These are phyloP conservation scores for Cetraspora pellucida DNA, from an alignment of 192 early-diverging fungal species.

Conservation along the genomic window DNA sequence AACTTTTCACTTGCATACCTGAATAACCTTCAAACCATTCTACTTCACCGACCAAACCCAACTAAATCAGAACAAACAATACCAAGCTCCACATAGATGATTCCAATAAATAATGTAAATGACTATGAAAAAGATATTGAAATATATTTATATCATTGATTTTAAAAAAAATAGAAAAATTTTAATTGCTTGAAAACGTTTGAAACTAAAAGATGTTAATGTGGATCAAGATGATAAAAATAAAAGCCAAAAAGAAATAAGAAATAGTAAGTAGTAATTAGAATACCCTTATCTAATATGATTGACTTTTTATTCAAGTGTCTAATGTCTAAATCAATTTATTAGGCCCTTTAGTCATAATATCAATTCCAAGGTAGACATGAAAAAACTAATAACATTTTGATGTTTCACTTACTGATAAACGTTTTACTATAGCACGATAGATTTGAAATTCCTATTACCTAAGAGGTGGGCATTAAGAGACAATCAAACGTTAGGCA, in stretches of 20 bases:
- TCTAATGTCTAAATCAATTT: too few species aligned
- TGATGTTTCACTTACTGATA: not conserved
- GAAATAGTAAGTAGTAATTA: too few species aligned
- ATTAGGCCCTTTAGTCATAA: too few species aligned
- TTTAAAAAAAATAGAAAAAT: not conserved
- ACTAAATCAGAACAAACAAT: not conserved
- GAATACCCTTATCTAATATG: too few species aligned
- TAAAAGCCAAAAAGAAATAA: too few species aligned
- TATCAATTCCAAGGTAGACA: not conserved
- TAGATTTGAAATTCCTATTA: not conserved
- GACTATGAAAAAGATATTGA: too few species aligned
- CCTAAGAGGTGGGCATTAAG: not conserved
- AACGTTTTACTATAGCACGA: not conserved
- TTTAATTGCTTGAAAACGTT: not conserved
- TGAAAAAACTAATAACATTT: not conserved
- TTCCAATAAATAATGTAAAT: not conserved
- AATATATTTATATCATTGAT: not conserved
- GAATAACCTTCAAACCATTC: not conserved
- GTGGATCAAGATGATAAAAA: too few species aligned
- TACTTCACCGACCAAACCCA: not conserved
- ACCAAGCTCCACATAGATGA: not conserved
- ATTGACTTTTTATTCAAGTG: too few species aligned
- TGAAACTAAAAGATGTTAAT: too few species aligned
- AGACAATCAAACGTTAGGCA: not conserved
- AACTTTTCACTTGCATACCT: not conserved